phyloP scores from a whole-genome alignment of 2,329 filamentous ascomycete genomes.

The Fusarium sacchari region DNA sequence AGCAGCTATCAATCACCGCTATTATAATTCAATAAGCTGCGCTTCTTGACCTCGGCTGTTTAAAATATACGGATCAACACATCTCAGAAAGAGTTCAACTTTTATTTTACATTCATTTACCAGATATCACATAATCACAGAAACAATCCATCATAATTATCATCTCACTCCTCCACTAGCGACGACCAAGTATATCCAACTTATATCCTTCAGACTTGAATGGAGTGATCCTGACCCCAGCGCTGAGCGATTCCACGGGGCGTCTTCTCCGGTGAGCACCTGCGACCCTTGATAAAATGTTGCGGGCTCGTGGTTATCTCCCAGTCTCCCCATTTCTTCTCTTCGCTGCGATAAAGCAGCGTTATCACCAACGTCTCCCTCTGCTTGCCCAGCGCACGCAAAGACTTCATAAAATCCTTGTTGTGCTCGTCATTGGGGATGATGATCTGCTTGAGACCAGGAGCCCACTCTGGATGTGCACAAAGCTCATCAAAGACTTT shows the following conservation, averaged over 20 bases:
- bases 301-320: background rate
- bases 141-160: background rate
- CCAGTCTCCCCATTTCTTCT: conserved; percentile 29
- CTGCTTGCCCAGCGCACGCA: conserved; percentile 17
- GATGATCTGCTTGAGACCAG: conserved; percentile 9
- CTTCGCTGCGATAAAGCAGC: background rate
- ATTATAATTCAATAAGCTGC: background rate
- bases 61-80: background rate
- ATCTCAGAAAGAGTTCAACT: background rate
- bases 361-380: background rate
- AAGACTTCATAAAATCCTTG: conserved; percentile 23
- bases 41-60: background rate
- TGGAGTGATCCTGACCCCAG: background rate
- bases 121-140: background rate
- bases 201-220: background rate
- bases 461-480: conserved; percentile 13
- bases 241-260: background rate
- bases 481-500: conserved; percentile 1
- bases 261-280: accelerated
- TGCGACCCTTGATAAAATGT: conserved; percentile 18
- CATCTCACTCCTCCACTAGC: background rate
- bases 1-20: background rate
- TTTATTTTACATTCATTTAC: background rate
- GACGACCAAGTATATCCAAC: background rate
- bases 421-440: background rate